Percentiles rank a stretch among this genome's conserved stretches.
Evolutionary conservation across 768 basidiomycete genomes (phyloP).

Genomic region (Russula ochroleuca): DNA sequence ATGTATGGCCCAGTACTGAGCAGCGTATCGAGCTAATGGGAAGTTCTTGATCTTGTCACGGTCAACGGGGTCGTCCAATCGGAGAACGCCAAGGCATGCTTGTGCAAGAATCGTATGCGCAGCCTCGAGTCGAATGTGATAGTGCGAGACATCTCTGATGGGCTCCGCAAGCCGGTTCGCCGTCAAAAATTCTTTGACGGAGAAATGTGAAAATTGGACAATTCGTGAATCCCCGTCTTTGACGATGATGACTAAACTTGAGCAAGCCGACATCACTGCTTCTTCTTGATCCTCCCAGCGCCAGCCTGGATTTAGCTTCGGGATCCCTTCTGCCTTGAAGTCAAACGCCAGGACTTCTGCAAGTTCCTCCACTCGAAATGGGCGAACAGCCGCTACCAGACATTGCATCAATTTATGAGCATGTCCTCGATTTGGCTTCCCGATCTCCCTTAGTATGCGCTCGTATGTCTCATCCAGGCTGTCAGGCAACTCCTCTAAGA

Average conservation of each 20-base stretch:
- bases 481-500: neutral
- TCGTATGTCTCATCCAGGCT: constrained; percentile 5
- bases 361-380: neutral
- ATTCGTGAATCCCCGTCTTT: neutral
- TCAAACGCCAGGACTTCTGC: neutral
- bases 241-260: neutral
- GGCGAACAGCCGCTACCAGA: neutral
- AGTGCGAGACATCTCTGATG: neutral
- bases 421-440: neutral
- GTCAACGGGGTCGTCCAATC: neutral
- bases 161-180: neutral
- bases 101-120: neutral
- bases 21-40: neutral
- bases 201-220: constrained; percentile 1
- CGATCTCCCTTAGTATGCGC: neutral
- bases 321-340: neutral
- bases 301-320: neutral
- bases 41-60: neutral
- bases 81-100: neutral
- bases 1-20: neutral
- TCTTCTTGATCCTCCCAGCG: neutral
- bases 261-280: neutral
- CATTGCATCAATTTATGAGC: constrained; percentile 2
- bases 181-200: neutral
- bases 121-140: neutral